Base-by-base conservation (phyloP, 345 rosid genomes). In the Ceriops decandra region DNA sequence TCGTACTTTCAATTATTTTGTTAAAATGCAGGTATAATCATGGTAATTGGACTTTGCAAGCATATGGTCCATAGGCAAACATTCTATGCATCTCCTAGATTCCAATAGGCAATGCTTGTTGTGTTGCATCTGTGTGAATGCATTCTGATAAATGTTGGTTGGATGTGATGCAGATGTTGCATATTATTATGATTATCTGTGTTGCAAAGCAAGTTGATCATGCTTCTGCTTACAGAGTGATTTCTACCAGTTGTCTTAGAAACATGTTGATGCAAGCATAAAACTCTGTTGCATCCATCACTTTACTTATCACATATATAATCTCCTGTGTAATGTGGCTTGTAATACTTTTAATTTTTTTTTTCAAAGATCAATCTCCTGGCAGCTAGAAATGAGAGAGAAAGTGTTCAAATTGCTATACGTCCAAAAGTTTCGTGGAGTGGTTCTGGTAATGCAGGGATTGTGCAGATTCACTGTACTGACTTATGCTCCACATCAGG, bases 381-480 rank as follows among this genome's bases (percentile, higher is more conserved):
- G 81, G 97, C 96, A 31, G 97, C 98, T 72, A 89, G 98, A 77
- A 93, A 93, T 57, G 98, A 93, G 82, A 85, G 96, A 79, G 98
- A 93, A 72, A 88, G 97, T 81, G 82, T 88, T 80, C 98, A 93
- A 83, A 87, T 93, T 53, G 96, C 97, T 52, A 36, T 93, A 72
- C 97, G 91, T 69, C 96, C 97, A 52, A 93, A 91, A 83, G 95
- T 85, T 66, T 85, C 96, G 79, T 93, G 98, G 98, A 74, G 84
- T 77, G 77, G 85, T 82, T 83, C 85, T 57, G 74, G 79, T 26
- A 62, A 56, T 75, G 95, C 97, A 0, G 97, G 98, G 63, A 68
- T 80, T 72, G 90, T 89, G 73, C 97, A 91, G 82, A 76, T 93
- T 81, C 98, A 93, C 70, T 90, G 98, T 70, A 72, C 71, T 77